Base-by-base conservation (phyloP, 495 filamentous ascomycete species). In the Aspergillus coremiiformis region DNA sequence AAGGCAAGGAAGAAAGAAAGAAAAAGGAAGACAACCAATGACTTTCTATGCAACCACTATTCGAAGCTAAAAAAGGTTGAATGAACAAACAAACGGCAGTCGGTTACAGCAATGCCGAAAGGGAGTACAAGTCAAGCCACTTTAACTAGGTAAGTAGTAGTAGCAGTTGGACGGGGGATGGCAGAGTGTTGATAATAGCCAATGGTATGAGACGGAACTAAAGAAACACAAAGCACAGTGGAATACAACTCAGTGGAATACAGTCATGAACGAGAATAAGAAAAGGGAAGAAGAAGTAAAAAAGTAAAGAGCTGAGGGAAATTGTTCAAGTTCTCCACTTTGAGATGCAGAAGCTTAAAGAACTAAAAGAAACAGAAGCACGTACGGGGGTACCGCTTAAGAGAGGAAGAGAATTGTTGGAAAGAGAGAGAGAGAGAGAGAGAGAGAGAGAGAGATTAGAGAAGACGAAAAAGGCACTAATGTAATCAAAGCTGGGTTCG, bases 21-120 rank as follows among this genome's bases (percentile, higher is more conserved):
- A 30, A 44, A 39, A 39, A 27, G 21, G 33, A 47, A 27, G 12
- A 49, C 9, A 33, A 15, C 46, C 45, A 44, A 54, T 44, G 33
- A 32, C 44, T 53, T 48, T 51, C 51, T 53, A 52, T 51, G 44
- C 49, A 26, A 52, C 37, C 33, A 42, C 41, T 21, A 49, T 10
- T 15, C 45, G 21, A 35, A 42, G 11, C 12, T 15, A 24, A 15
- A 23, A n/a, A 20, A 24, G 21, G 22, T 44, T 19, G 44, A 21
- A 41, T 12, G 33, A 49, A 48, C 56, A 59, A 59, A 55, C 49
- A 55, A 50, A 52, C 32, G 52, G 41, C 30, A 26, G 17, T 39
- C 8, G n/a, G 23, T 39, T 41, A n/a, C 44, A 49, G 39, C 39
- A 52, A 45, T 39, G 32, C 49, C 45, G 44, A 52, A 20, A 49